These are phyloP conservation scores for Xylariales sp. DNA, from an alignment of 2,329 filamentous ascomycete genomes.

Conservation along the genomic window DNA sequence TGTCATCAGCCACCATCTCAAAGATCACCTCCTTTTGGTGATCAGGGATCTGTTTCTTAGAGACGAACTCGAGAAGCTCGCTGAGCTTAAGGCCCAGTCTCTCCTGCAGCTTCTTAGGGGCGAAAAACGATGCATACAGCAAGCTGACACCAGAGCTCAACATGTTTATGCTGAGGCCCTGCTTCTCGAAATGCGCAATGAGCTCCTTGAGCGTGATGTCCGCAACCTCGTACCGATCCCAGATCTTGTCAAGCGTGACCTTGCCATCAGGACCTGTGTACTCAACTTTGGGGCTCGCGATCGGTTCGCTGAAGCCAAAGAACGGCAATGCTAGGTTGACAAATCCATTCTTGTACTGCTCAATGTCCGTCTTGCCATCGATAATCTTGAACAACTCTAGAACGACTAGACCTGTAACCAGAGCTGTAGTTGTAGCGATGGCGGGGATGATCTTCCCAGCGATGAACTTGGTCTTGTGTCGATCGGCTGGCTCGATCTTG, in stretches of 20 bases:
- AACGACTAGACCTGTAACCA: slow-evolving; percentile 89
- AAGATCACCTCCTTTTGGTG: slow-evolving; percentile 97
- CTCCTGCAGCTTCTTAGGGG: slow-evolving; percentile 72
- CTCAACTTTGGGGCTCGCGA: slow-evolving; percentile 86
- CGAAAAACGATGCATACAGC: slow-evolving; percentile 91
- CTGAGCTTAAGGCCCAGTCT: slow-evolving; percentile 79
- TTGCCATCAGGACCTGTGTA: slow-evolving; percentile 77
- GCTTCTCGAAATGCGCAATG: slow-evolving; percentile 72
- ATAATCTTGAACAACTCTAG: slow-evolving; percentile 95
- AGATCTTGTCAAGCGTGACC: slow-evolving; percentile 89
- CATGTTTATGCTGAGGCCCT: slow-evolving; percentile 83
- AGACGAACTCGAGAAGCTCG: slow-evolving; percentile 80
- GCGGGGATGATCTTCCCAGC: slow-evolving; percentile 99
- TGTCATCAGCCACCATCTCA: slow-evolving; percentile 89
- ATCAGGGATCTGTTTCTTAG: slow-evolving; percentile 83
- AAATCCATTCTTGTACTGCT: slow-evolving; percentile 99
- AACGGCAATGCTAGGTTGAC: slow-evolving; percentile 94
- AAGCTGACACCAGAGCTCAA: slow-evolving; percentile 95
- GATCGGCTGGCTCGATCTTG: slow-evolving; percentile 87
- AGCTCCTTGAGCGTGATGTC: slow-evolving; percentile 84
- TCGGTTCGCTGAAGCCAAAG: slow-evolving; percentile 97
- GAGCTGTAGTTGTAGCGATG: slow-evolving; percentile 92
- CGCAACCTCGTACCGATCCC: slow-evolving; percentile 91
- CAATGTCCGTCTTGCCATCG: slow-evolving; percentile 92
- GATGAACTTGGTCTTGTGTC: slow-evolving; percentile 99